phyloP scores from a whole-genome alignment of 371 early-diverging fungal species.

The Rhizopus microsporus region DNA sequence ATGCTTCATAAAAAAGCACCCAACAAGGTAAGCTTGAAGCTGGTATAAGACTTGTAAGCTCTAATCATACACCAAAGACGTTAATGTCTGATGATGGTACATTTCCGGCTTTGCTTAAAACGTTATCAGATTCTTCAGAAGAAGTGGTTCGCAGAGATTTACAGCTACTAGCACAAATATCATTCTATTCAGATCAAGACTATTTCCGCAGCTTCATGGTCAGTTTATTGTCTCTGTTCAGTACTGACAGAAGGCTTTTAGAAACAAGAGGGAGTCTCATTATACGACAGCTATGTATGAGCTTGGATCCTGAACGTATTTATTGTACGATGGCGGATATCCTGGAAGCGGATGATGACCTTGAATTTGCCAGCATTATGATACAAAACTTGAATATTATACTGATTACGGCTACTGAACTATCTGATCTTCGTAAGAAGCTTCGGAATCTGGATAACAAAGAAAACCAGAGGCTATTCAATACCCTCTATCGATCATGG shows the following conservation, averaged over 20 bases:
- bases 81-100: slow-evolving; percentile 77
- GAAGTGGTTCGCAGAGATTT: slow-evolving; percentile 87
- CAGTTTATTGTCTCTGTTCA: slow-evolving; percentile 80
- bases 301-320: slow-evolving; percentile 83
- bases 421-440: slow-evolving; percentile 73
- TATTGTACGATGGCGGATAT: slow-evolving; percentile 82
- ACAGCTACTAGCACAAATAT: slow-evolving; percentile 92
- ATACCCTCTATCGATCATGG: slow-evolving; percentile 84
- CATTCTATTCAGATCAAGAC: slow-evolving; percentile 73
- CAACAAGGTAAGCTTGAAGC: slow-evolving; percentile 41
- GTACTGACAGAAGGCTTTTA: slow-evolving; percentile 81
- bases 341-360: slow-evolving; percentile 78
- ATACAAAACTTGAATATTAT: slow-evolving; percentile 92
- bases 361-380: slow-evolving; percentile 90
- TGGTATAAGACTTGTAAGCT: neutral
- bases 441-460: slow-evolving; percentile 69
- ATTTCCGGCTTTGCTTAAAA: slow-evolving; percentile 79
- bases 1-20: slow-evolving; percentile 92
- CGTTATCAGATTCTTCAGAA: slow-evolving; percentile 88
- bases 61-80: slow-evolving; percentile 34
- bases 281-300: slow-evolving; percentile 85
- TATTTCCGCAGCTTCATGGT: slow-evolving; percentile 81
- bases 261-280: slow-evolving; percentile 87
- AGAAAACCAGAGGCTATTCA: slow-evolving; percentile 74
- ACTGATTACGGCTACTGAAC: slow-evolving; percentile 87